phyloP scores from a whole-genome alignment of 345 rosid species.

The Schrenkiella parvula region DNA sequence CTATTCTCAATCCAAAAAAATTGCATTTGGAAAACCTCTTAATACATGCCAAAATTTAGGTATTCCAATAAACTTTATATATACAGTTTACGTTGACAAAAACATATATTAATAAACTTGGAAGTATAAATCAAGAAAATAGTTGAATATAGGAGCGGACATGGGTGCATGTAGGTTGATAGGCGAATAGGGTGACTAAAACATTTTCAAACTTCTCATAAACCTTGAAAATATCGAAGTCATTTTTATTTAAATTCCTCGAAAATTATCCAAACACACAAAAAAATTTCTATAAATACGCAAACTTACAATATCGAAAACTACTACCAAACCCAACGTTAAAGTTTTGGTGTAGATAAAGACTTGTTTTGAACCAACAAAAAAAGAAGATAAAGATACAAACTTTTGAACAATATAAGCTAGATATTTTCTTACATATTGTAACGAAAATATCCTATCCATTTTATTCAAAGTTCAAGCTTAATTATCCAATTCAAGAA shows the following conservation, averaged over 20 bases:
- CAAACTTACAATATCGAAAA: background rate
- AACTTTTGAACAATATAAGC: too few relatives aligned
- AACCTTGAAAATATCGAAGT: background rate
- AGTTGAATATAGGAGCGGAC: background rate
- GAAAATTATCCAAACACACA: background rate
- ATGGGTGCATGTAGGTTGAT: background rate
- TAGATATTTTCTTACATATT: background rate
- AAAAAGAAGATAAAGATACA: too few relatives aligned
- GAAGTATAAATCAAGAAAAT: background rate
- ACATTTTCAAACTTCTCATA: background rate
- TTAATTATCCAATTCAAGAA: slow-evolving; percentile 1
- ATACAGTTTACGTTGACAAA: background rate
- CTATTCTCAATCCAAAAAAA: background rate
- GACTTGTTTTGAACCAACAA: background rate
- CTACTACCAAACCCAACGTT: background rate
- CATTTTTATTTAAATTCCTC: background rate
- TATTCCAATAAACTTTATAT: background rate
- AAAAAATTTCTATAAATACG: background rate
- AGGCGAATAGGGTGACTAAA: background rate
- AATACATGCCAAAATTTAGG: background rate
- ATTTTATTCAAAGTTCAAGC: slow-evolving; percentile 15
- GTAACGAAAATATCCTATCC: background rate
- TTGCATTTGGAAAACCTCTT: background rate
- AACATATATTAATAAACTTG: background rate
- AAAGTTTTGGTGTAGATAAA: background rate